A percentile compares a stretch with the other conserved stretches of the same genome.
phyloP scores from a whole-genome alignment of 192 early-diverging fungal genomes.

The Gonapodya sp. region DNA sequence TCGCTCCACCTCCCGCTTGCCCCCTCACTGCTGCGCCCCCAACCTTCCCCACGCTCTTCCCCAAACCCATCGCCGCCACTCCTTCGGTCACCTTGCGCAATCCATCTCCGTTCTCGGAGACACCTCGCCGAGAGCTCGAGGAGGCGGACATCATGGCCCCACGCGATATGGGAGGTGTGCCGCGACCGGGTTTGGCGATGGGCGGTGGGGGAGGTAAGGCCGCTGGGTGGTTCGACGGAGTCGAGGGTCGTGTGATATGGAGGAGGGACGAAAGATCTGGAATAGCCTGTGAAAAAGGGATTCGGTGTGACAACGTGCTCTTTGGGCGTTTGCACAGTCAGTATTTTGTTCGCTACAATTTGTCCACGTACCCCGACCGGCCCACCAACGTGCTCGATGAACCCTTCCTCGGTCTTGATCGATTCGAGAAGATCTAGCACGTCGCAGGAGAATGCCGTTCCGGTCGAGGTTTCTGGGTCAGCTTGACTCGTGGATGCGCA shows the following conservation, averaged over 20 bases:
- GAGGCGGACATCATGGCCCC: too few species aligned
- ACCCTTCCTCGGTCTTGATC: not conserved
- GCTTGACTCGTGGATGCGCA: not conserved
- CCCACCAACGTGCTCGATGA: not conserved
- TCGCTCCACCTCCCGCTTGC: not conserved
- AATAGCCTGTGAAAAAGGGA: not conserved
- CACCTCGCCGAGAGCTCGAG: not conserved
- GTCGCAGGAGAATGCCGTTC: not conserved
- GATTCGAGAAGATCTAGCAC: not conserved
- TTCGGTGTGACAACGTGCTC: not conserved
- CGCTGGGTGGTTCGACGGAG: not conserved
- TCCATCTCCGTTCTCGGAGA: not conserved
- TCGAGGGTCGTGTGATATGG: not conserved
- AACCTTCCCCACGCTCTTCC: too few species aligned
- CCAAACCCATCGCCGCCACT: too few species aligned
- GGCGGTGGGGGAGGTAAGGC: not conserved
- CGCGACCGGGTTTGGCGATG: not conserved
- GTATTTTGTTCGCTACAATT: not conserved
- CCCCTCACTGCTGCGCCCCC: not conserved
- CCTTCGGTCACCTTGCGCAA: too few species aligned
- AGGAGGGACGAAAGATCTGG: not conserved
- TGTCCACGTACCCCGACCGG: not conserved
- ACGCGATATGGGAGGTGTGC: not conserved
- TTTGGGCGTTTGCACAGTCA: not conserved
- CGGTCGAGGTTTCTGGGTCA: not conserved